Conservation (phyloP, 768 basidiomycete genomes). For the Lactifluus volemus region DNA sequence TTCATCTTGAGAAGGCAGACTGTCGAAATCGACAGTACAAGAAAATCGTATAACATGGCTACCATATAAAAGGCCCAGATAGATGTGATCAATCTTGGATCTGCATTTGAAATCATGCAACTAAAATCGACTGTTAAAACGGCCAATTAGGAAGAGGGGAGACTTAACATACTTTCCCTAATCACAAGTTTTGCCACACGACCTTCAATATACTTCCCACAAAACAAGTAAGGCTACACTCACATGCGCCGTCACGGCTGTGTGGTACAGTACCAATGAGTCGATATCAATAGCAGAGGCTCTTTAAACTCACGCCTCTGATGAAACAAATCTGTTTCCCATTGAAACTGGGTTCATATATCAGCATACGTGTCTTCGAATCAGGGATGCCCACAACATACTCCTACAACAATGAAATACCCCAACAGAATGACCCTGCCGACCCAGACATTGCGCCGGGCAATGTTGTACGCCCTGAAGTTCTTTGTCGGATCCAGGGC, state of each 20-base stretch:
- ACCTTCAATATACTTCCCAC: background rate
- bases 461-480: slow-evolving; percentile 48
- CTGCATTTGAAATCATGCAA: slow-evolving; percentile 34
- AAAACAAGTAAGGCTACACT: background rate
- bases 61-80: slow-evolving; percentile 54
- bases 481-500: background rate
- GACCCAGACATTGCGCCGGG: slow-evolving; percentile 36
- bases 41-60: slow-evolving; percentile 49
- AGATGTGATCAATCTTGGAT: slow-evolving; percentile 22
- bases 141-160: background rate
- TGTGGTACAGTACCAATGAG: slow-evolving; percentile 9
- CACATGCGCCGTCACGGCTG: background rate
- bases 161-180: slow-evolving; percentile 30
- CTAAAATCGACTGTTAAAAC: slow-evolving; percentile 26
- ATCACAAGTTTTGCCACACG: background rate
- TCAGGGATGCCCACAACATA: slow-evolving; percentile 29
- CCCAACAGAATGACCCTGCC: slow-evolving; percentile 32
- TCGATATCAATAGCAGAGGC: background rate
- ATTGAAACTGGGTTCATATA: slow-evolving; percentile 35
- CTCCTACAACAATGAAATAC: slow-evolving; percentile 36
- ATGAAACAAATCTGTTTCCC: slow-evolving; percentile 44
- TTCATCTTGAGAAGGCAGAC: slow-evolving; percentile 43
- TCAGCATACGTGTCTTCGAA: background rate
- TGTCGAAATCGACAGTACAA: slow-evolving; percentile 42
- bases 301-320: slow-evolving; percentile 36